A percentile compares a stretch with the other conserved stretches of the same genome.
Evolutionary conservation across 2,329 filamentous ascomycete species (phyloP).

Genomic region (Hypoxylon sp.): DNA sequence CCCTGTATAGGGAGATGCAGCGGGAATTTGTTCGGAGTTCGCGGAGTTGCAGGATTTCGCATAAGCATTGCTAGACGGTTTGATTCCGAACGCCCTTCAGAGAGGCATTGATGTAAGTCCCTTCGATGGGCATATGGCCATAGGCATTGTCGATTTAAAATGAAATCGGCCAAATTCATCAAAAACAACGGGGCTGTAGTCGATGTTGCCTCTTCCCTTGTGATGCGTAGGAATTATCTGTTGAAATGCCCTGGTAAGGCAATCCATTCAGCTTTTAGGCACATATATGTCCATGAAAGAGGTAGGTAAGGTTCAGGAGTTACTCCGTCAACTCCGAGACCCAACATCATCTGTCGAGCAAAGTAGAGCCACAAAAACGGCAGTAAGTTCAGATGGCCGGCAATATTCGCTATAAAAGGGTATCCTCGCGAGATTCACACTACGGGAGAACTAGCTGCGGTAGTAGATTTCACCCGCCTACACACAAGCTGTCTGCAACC

Average conservation of each 20-base stretch:
- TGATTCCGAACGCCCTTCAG: neutral
- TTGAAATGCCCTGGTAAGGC: neutral
- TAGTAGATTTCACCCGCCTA: constrained; percentile 5
- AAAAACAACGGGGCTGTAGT: neutral
- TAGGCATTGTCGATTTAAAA: constrained; percentile 19
- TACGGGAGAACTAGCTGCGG: constrained; percentile 25
- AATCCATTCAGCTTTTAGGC: neutral
- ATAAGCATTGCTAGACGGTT: constrained; percentile 11
- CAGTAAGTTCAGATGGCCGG: no score
- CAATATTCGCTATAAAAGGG: constrained; percentile 6
- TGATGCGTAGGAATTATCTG: neutral
- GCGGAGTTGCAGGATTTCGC: neutral
- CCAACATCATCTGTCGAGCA: neutral
- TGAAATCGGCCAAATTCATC: constrained; percentile 10
- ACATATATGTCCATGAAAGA: no score
- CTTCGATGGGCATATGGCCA: constrained; percentile 10
- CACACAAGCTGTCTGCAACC: constrained; percentile 24
- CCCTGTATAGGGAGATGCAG: neutral
- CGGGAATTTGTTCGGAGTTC: constrained; percentile 6
- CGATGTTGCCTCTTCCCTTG: neutral
- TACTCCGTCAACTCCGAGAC: neutral
- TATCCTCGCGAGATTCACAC: constrained; percentile 29
- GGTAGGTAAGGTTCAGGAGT: neutral
- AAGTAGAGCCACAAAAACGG: no score
- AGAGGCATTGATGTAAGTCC: constrained; percentile 15